A percentile compares a stretch with the other conserved stretches of the same genome.
Conservation (phyloP, 306 rosid genomes). For the Casuarina cunninghamiana region DNA sequence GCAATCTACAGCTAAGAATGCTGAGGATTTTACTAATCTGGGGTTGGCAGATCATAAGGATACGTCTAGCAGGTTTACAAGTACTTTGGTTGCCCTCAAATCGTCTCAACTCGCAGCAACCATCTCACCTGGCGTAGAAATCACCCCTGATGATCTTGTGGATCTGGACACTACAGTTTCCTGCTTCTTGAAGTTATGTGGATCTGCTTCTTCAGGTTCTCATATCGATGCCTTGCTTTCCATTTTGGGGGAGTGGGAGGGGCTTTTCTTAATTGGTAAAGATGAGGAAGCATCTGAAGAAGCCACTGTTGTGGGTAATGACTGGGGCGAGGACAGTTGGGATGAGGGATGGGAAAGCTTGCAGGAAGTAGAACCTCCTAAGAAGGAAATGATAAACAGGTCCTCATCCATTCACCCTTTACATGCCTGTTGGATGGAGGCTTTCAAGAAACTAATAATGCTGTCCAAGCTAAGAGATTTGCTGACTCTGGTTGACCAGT, state of each 20-base stretch:
- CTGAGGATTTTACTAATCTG: conserved; percentile 46
- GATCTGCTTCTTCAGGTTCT: conserved; percentile 53
- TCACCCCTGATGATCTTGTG: conserved; percentile 64
- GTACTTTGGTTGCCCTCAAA: conserved; percentile 89
- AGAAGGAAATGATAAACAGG: conserved; percentile 42
- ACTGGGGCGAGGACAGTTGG: conserved; percentile 87
- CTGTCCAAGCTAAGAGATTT: conserved; percentile 60
- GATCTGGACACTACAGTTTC: conserved; percentile 64
- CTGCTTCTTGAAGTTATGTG: conserved; percentile 73
- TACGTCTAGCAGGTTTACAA: conserved; percentile 72
- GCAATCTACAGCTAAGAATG: conserved; percentile 44
- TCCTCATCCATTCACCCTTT: conserved; percentile 61
- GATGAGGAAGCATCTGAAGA: conserved; percentile 50
- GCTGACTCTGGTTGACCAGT: conserved; percentile 67
- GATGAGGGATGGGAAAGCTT: conserved; percentile 99
- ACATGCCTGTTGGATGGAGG: conserved; percentile 78
- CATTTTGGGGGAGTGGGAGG: conserved; percentile 91
- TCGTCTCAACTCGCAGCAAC: conserved; percentile 79
- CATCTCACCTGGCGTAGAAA: conserved; percentile 75
- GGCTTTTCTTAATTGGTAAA: conserved; percentile 52
- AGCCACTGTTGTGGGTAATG: conserved; percentile 62
- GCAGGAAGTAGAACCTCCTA: conserved; percentile 60
- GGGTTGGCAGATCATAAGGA: conserved; percentile 55
- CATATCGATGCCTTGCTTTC: conserved; percentile 67
- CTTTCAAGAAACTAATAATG: conserved; percentile 57